Base-by-base conservation (phyloP, 1,284 basidiomycete genomes). In the Trametes pubescens region DNA sequence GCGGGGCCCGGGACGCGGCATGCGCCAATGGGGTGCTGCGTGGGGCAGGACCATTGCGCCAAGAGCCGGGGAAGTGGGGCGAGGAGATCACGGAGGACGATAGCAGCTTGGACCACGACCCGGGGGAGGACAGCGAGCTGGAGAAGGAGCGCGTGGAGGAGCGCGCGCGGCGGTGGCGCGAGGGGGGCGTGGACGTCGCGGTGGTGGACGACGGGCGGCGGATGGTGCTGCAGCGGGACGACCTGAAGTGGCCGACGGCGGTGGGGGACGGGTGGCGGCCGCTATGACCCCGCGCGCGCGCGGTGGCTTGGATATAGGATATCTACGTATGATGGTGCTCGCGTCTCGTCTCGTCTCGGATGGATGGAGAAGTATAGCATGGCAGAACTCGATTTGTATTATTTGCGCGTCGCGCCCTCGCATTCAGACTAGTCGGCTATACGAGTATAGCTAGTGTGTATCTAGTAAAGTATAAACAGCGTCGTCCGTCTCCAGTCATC, bases 191-290 rank as follows among this genome's bases (percentile, higher is more conserved):
- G 72, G 71, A 71, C 37, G 71, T 68, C 16, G 61, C 69, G 24
- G 64, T 72, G 40, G 74, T 73, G 26, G 74, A 77, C 62, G 66
- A 68, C 53, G 65, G 71, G 62, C 56, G 59, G 57, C 54, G 59
- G 66, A 64, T 68, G 64, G 69, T 59, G 51, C 62, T 61, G 14
- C 82, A 83, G 70, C 76, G 81, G 52, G 87, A 89, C 69, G 80
- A 83, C 65, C 70, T 88, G 66, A 89, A 89, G 74, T 86, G 84
- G 83, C 87, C 86, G 3, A 82, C 79, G 29, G 29, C 29, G 4
- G 29, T 32, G 62, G 82, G 82, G 0, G 82, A 87, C 44, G 87
- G 87, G 2, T 89, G 86, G 88, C 80, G 74, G 65, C 81, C 80
- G 37, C 72, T 88, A 46, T 75, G 68, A 68, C 9, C n/a, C n/a